A percentile compares a stretch with the other conserved stretches of the same genome.
phyloP scores from a whole-genome alignment of 2,329 filamentous ascomycete genomes.

The Macrophomina tecta region DNA sequence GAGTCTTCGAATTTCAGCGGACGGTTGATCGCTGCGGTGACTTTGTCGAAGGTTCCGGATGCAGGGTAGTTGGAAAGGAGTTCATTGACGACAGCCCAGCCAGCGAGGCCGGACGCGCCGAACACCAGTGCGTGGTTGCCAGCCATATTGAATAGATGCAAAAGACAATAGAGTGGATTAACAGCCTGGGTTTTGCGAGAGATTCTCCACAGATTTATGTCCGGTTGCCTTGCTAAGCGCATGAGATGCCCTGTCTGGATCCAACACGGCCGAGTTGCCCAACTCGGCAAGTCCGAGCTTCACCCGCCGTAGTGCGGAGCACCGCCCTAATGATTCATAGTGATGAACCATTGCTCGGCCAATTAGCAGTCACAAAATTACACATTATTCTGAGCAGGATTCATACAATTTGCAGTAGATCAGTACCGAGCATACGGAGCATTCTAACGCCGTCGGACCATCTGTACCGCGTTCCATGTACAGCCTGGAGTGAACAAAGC shows the following conservation, averaged over 20 bases:
- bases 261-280: neutral
- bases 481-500: too few species aligned
- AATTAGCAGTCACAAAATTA: neutral
- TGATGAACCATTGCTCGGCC: neutral
- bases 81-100: constrained; percentile 52
- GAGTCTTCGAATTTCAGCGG: constrained; percentile 42
- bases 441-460: too few species aligned
- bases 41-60: constrained; percentile 41
- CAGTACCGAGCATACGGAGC: too few species aligned
- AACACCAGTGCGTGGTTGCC: constrained; percentile 48
- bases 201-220: too few species aligned
- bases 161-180: neutral
- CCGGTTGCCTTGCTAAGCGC: too few species aligned
- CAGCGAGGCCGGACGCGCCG: constrained; percentile 51
- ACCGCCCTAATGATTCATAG: neutral
- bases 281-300: neutral
- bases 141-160: neutral
- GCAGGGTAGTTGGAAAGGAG: constrained; percentile 47
- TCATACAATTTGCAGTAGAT: too few species aligned
- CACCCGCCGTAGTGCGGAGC: neutral
- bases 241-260: too few species aligned
- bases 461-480: too few species aligned
- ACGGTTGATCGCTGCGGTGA: constrained; percentile 52
- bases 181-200: too few species aligned
- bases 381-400: too few species aligned